These are phyloP conservation scores for Pinus tabuliformis DNA, from an alignment of 75 land plant species.

Conservation along the genomic window DNA sequence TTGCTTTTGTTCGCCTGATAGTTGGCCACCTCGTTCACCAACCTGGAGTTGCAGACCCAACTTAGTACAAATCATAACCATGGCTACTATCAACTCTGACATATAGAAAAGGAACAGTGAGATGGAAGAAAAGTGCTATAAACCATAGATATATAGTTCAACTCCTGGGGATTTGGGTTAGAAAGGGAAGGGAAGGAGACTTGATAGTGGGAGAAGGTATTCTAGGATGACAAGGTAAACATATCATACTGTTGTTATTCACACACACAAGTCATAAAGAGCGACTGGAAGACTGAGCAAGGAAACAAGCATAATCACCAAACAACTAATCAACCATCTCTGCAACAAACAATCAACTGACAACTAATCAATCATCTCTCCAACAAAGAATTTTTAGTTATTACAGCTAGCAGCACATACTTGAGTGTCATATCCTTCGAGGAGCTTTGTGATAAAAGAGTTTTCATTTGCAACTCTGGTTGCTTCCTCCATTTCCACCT, in stretches of 20 bases:
- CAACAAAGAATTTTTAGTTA: background rate
- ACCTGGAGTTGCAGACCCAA: slow-evolving; percentile 34
- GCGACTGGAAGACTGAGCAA: too few species aligned
- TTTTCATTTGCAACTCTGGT: slow-evolving; percentile 83
- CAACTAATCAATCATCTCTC: slow-evolving; percentile 7
- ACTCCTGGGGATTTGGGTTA: too few species aligned
- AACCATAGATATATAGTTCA: too few species aligned
- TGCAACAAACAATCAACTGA: background rate
- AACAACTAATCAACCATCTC: slow-evolving; percentile 9
- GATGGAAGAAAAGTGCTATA: too few species aligned
- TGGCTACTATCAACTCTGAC: background rate
- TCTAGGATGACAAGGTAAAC: too few species aligned
- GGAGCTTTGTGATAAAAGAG: slow-evolving; percentile 74
- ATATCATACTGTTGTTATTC: too few species aligned
- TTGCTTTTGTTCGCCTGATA: slow-evolving; percentile 97
- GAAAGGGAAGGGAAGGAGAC: too few species aligned
- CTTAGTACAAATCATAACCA: background rate
- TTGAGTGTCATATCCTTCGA: slow-evolving; percentile 82
- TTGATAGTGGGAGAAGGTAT: too few species aligned
- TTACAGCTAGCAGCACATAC: slow-evolving; percentile 14
- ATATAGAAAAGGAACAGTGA: too few species aligned
- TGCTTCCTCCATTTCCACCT: slow-evolving; percentile 71
- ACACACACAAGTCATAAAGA: too few species aligned
- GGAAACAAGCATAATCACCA: too few species aligned
- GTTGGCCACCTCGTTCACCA: slow-evolving; percentile 80